Base-by-base conservation (phyloP, 1,284 basidiomycete genomes). In the Moesziomyces aphidis region DNA sequence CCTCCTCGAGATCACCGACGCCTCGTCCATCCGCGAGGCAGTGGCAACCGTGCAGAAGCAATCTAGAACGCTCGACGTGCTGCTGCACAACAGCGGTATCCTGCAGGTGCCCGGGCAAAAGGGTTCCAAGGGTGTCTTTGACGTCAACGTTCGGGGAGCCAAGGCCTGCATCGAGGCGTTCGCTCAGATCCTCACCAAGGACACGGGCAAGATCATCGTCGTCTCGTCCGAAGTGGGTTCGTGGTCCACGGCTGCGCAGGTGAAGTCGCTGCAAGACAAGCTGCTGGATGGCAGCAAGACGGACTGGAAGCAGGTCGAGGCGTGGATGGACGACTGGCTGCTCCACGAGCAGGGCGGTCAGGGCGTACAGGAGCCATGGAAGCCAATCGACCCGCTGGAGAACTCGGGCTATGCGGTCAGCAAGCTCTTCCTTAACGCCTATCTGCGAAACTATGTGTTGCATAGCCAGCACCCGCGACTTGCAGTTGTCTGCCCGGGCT, bases 201-300 rank as follows among this genome's bases (percentile, higher is more conserved):
- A 39, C 7, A 42, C 42, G 22, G 53, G 43, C 43, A 55, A 26
- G 23, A 13, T 62, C 43, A 55, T 55, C 23, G 47, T 62, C 34
- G 60, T 61, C 47, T 61, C 59, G 15, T 61, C 59, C 46, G 59
- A 61, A 39, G 59, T 61, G 2, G 59, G 59, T 28, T 13, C 59
- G 5, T 61, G 59, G 59, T 11, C 45, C 10, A 55, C 50, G 4
- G 5, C 34, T 22, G 19, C 19, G 2, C 13, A 50, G 22, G 8
- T 13, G 26, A 28, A 28, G 26, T 1, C 26, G 6, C 26, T 28
- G 6, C 26, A 28, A 51, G 28, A 21, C 28, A 55, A 47, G 47
- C 22, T 55, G 39, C 47, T 50, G 42, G 49, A 55, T 22, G 23
- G 17, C 31, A 23, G 36, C 4, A 21, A 36, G 34, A 42, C 46